Conservation (phyloP, 2,329 filamentous ascomycete genomes). For the Diaporthe amygdali region DNA sequence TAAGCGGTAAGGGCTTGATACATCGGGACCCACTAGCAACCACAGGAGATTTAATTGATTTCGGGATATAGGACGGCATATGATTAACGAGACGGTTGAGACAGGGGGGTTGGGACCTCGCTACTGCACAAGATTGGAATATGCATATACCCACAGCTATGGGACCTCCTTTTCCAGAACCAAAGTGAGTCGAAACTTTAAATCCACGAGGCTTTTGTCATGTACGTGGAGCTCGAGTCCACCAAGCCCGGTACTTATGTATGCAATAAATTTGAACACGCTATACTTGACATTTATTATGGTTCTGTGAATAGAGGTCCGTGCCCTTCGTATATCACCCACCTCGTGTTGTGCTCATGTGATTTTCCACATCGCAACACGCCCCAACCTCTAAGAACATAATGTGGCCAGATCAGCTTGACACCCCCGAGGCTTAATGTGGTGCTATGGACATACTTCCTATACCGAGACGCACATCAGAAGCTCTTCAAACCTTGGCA, state of each 20-base stretch:
- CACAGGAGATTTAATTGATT: slow-evolving; percentile 1
- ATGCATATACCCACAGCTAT: neutral
- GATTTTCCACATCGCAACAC: neutral
- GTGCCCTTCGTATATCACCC: neutral
- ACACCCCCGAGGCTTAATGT: neutral
- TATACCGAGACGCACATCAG: too few relatives aligned
- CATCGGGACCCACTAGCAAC: neutral
- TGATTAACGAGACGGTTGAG: neutral
- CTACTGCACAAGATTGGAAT: neutral
- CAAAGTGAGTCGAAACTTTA: neutral
- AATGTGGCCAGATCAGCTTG: neutral
- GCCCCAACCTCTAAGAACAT: neutral
- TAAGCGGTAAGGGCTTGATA: neutral
- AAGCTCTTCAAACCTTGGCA: neutral
- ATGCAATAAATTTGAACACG: neutral
- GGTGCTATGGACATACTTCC: neutral
- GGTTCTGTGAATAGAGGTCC: neutral
- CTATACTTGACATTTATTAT: neutral
- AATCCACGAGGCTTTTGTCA: neutral
- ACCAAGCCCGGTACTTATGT: neutral
- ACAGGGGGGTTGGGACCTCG: neutral
- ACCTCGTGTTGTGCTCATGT: neutral
- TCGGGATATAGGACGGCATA: slow-evolving; percentile 11
- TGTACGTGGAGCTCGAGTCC: neutral
- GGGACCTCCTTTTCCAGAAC: slow-evolving; percentile 1